Evolutionary conservation across 106 monocot species (phyloP).

Genomic region (Hemerocallis citrina): DNA sequence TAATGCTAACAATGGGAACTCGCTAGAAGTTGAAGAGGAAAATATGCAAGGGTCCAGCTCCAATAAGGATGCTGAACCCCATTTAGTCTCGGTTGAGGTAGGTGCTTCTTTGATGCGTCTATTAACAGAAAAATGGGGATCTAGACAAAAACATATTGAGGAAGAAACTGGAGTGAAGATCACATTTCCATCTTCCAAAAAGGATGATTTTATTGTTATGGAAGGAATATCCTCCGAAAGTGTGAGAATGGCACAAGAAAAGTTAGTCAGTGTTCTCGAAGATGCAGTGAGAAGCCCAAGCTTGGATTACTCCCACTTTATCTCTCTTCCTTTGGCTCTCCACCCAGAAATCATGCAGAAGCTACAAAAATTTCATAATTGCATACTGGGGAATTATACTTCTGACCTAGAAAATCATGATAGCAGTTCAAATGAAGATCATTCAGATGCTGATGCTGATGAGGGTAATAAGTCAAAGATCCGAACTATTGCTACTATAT

Average conservation of each 20-base stretch:
- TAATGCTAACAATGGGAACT: no score
- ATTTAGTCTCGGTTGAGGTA: no score
- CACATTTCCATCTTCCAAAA: constrained; percentile 46
- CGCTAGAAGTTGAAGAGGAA: no score
- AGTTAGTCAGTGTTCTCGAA: constrained; percentile 44
- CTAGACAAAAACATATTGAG: constrained; percentile 57
- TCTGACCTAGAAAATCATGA: constrained; percentile 1
- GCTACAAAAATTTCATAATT: constrained; percentile 62
- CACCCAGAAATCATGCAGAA: constrained; percentile 68
- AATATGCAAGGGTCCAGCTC: no score
- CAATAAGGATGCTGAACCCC: no score
- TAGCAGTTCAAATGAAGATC: constrained; percentile 1
- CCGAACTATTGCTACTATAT: neutral
- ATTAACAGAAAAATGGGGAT: constrained; percentile 60
- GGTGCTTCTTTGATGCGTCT: constrained; percentile 61
- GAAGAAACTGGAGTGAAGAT: constrained; percentile 52
- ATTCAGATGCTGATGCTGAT: neutral
- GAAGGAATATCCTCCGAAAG: constrained; percentile 51
- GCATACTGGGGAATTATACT: constrained; percentile 36
- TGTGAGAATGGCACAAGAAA: constrained; percentile 46
- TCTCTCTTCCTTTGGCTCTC: constrained; percentile 86
- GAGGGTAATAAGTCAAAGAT: no score
- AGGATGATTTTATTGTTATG: constrained; percentile 43
- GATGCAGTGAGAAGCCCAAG: constrained; percentile 64
- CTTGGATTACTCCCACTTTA: constrained; percentile 89